These are phyloP conservation scores for Penicillium sp. DNA, from an alignment of 2,329 filamentous ascomycete species.

Conservation along the genomic window DNA sequence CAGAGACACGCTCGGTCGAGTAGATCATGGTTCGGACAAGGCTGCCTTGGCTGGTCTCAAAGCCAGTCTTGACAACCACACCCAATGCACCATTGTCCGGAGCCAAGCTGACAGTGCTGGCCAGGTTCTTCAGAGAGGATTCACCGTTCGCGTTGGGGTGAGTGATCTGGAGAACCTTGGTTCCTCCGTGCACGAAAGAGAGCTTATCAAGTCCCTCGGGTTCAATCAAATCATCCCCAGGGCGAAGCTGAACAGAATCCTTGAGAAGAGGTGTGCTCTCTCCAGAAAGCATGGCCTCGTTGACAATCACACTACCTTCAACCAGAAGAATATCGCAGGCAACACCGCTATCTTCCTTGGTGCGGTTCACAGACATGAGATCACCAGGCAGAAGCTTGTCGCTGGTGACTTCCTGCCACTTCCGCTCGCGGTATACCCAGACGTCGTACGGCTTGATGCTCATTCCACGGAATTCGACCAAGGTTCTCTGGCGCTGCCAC, in stretches of 20 bases:
- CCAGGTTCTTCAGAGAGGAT: conserved; percentile 64
- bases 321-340: conserved; percentile 96
- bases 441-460: conserved; percentile 98
- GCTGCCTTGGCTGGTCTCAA: conserved; percentile 97
- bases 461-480: conserved; percentile 98
- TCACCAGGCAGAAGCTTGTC: conserved; percentile 93
- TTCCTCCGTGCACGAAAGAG: conserved; percentile 92
- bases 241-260: conserved; percentile 89
- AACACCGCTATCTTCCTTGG: conserved; percentile 95
- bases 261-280: conserved; percentile 97
- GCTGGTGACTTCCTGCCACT: conserved; percentile 86
- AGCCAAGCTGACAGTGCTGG: conserved; percentile 76
- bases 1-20: conserved; percentile 97
- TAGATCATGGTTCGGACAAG: conserved; percentile 99
- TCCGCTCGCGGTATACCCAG: conserved; percentile 82
- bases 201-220: conserved; percentile 95
- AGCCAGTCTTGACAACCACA: conserved; percentile 94
- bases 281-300: conserved; percentile 98
- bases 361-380: conserved; percentile 85
- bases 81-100: conserved; percentile 94
- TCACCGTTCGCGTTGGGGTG: conserved; percentile 75
- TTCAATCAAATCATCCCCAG: conserved; percentile 77
- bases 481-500: conserved; percentile 94
- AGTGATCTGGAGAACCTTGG: conserved; percentile 93
- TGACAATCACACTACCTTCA: conserved; percentile 94